Conservation (phyloP, 495 filamentous ascomycete genomes). For the Aspergillus nanangensis region DNA sequence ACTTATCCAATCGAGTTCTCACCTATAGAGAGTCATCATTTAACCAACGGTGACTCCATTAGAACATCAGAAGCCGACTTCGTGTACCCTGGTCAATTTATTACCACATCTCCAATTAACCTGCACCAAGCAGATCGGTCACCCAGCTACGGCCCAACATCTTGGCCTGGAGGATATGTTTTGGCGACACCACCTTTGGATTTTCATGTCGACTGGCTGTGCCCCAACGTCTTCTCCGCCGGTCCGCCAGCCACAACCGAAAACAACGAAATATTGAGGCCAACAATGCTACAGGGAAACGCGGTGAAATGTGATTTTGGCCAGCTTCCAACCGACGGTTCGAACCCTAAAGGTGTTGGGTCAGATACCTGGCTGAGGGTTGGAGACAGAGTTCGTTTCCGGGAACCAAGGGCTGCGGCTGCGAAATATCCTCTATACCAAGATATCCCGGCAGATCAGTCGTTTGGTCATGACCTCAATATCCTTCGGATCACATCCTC, state of each 20-base stretch:
- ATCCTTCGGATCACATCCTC: constrained; percentile 44
- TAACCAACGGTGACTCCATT: constrained; percentile 2
- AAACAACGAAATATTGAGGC: constrained; percentile 11
- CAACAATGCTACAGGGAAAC: constrained; percentile 16
- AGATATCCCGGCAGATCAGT: constrained; percentile 42
- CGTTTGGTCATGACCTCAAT: constrained; percentile 56
- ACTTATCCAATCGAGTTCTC: constrained; percentile 4
- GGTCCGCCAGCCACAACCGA: not conserved
- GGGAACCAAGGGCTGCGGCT: constrained; percentile 39
- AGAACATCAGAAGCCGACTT: constrained; percentile 12
- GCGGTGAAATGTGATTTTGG: constrained; percentile 23
- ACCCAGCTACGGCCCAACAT: constrained; percentile 38
- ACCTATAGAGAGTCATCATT: not conserved
- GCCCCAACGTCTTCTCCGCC: constrained; percentile 33
- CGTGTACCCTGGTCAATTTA: constrained; percentile 42
- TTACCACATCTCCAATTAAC: constrained; percentile 45
- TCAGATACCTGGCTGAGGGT: constrained; percentile 22
- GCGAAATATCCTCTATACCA: constrained; percentile 42
- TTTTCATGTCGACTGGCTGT: constrained; percentile 49
- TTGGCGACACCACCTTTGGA: constrained; percentile 37
- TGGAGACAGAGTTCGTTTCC: constrained; percentile 49
- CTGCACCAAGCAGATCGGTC: constrained; percentile 45
- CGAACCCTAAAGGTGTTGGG: constrained; percentile 6
- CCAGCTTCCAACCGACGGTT: constrained; percentile 11
- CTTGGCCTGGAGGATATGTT: constrained; percentile 40